Base-by-base conservation (phyloP, 257 asterid species). In the Capsicum chinense region DNA sequence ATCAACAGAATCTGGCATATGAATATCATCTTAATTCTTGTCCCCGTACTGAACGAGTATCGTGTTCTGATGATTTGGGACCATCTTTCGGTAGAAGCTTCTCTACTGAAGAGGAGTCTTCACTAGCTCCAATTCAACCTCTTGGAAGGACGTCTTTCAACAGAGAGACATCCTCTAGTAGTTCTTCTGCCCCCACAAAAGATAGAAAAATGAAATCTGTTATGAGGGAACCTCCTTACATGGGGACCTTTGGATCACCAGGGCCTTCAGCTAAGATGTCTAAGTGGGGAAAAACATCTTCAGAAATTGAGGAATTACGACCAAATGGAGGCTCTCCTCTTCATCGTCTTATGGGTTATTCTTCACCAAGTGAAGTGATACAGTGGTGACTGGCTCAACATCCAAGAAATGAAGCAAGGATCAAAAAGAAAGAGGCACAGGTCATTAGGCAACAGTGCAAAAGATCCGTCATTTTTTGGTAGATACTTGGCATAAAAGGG, bases 331-430 rank as follows among this genome's bases (percentile, higher is more conserved):
- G 89, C 56, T 89, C 95, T 56, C 92, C 97, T 4, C 97, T 95
- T 83, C 99, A 95, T 86, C 92, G 90, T 82, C 92, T 95, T 39
- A 93, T 96, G 98, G 99, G 99, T 59, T 96, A 96, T 86, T 74
- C 92, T 58, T 89, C 97, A 3, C 89, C 92, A 5, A 90, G 98
- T 82, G 89, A 92, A 85, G 97, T 96, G 59, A 47, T 81, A 56
- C 82, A 54, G 13, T 78, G 82, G 64, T 78, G 82, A 78, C 82
- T 33, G 48, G 16, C 33, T 78, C 48, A 74, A 48, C 62, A 21
- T 74, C 8, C 39, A 17, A 26, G 50, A 83, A 83, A 82, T 83
- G 57, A 80, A 85, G 11, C 76, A 89, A 88, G 81, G 50, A 62
- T 35, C 42, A 85, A 21, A 83, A 37, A 26, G 63, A 76, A 76